Evolutionary conservation across 2,329 filamentous ascomycete genomes (phyloP).

Genomic region (Beauveria caledonica): DNA sequence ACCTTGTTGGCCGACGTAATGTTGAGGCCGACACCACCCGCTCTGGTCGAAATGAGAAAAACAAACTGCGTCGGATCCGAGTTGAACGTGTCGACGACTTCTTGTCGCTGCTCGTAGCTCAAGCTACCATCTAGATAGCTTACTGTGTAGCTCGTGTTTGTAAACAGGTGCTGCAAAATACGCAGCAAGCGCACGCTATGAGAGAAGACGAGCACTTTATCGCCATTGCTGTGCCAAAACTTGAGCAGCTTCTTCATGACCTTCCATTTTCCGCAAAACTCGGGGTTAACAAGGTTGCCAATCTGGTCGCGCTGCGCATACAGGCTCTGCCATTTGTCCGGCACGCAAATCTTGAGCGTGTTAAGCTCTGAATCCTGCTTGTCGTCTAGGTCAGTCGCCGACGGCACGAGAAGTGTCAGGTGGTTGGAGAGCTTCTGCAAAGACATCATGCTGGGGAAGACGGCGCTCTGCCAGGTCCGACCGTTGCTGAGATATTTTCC

Average conservation of each 20-base stretch:
- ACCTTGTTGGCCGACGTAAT: constrained; percentile 98
- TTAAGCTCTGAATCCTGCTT: constrained; percentile 73
- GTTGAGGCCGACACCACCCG: constrained; percentile 88
- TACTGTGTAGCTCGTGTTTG: constrained; percentile 81
- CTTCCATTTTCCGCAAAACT: constrained; percentile 97
- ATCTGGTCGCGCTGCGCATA: constrained; percentile 72
- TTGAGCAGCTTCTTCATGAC: constrained; percentile 76
- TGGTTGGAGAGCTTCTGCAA: constrained; percentile 90
- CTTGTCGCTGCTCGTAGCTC: constrained; percentile 73
- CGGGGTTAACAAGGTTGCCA: constrained; percentile 70
- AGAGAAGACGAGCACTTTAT: constrained; percentile 93
- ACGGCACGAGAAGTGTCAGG: constrained; percentile 76
- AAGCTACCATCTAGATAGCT: constrained; percentile 85
- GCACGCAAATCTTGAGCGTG: constrained; percentile 65
- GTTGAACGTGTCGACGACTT: constrained; percentile 85
- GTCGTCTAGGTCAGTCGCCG: constrained; percentile 51
- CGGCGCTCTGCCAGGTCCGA: constrained; percentile 61
- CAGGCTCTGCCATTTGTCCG: constrained; percentile 64
- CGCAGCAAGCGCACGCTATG: constrained; percentile 80
- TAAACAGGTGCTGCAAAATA: constrained; percentile 79
- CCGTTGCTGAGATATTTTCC: constrained; percentile 50
- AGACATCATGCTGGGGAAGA: constrained; percentile 77
- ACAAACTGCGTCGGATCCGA: constrained; percentile 80
- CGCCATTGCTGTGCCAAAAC: constrained; percentile 82
- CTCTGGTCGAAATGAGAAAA: constrained; percentile 89